These are phyloP conservation scores for Tympanopsis confertula DNA, from an alignment of 2,329 filamentous ascomycete genomes.

Conservation along the genomic window DNA sequence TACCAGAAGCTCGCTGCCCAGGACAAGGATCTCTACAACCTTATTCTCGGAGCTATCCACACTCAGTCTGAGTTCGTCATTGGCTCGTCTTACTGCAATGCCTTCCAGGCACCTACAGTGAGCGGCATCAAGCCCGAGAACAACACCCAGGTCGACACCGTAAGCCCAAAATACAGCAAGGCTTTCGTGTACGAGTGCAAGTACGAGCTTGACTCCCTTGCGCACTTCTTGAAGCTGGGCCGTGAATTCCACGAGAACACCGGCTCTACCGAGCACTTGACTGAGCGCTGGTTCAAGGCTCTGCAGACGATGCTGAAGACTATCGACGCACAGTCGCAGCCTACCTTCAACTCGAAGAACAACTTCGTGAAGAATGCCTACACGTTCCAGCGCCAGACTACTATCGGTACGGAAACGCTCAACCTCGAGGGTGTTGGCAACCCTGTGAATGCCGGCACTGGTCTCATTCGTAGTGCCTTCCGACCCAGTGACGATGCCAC, in stretches of 20 bases:
- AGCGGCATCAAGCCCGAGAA: slow-evolving; percentile 60
- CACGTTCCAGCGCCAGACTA: slow-evolving; percentile 74
- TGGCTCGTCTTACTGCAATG: slow-evolving; percentile 91
- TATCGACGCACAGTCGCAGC: slow-evolving; percentile 57
- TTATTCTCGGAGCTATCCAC: slow-evolving; percentile 89
- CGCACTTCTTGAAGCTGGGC: slow-evolving; percentile 73
- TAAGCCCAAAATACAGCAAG: slow-evolving; percentile 79
- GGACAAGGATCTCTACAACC: slow-evolving; percentile 63
- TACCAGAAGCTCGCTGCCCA: slow-evolving; percentile 79
- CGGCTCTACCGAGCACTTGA: neutral
- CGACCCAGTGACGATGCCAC: slow-evolving; percentile 90
- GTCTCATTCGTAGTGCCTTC: slow-evolving; percentile 82
- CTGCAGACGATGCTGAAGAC: slow-evolving; percentile 58
- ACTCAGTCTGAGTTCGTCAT: slow-evolving; percentile 94
- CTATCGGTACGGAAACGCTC: slow-evolving; percentile 79
- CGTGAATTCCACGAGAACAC: slow-evolving; percentile 67
- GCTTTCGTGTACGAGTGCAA: slow-evolving; percentile 92
- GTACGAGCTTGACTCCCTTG: slow-evolving; percentile 92
- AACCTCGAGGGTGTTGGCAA: slow-evolving; percentile 78
- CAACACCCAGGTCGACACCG: slow-evolving; percentile 72
- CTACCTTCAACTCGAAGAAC: slow-evolving; percentile 68
- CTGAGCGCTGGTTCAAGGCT: slow-evolving; percentile 41
- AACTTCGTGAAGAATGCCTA: slow-evolving; percentile 67
- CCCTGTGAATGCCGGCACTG: slow-evolving; percentile 72
- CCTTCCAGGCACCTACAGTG: slow-evolving; percentile 86